These are phyloP conservation scores for Zymoseptoria ardabiliae DNA, from an alignment of 2,329 filamentous ascomycete species.

Conservation along the genomic window DNA sequence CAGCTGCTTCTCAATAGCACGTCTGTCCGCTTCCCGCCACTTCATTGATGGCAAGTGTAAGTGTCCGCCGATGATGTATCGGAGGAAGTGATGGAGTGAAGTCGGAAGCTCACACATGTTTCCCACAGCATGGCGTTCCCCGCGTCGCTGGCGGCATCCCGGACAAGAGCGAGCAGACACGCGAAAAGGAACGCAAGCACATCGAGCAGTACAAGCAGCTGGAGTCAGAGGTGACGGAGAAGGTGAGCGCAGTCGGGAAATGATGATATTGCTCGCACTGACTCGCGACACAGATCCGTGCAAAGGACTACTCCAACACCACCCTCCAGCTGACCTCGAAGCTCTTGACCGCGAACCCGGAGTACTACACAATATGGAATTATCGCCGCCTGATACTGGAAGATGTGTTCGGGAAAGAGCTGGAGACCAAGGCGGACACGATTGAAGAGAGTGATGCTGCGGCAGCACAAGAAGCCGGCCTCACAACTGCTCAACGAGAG, in stretches of 20 bases:
- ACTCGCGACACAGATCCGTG: constrained; percentile 31
- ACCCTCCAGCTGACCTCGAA: constrained; percentile 63
- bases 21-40: background rate
- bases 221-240: constrained; percentile 59
- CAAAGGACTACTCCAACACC: constrained; percentile 45
- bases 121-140: constrained; percentile 70
- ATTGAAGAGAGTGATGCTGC: constrained; percentile 16
- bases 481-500: constrained; percentile 29
- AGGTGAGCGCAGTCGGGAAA: constrained; percentile 39
- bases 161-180: constrained; percentile 60
- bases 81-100: constrained; percentile 14
- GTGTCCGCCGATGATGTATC: constrained; percentile 2
- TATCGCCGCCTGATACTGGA: constrained; percentile 66
- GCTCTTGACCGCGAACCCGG: constrained; percentile 69
- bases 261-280: background rate
- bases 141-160: constrained; percentile 45
- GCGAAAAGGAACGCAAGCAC: constrained; percentile 63
- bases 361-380: constrained; percentile 91
- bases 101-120: constrained; percentile 9
- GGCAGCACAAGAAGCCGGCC: constrained; percentile 19
- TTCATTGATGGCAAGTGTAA: constrained; percentile 6
- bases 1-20: background rate
- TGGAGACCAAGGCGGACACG: constrained; percentile 32
- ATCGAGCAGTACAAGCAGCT: constrained; percentile 69
- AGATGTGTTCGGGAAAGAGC: constrained; percentile 47